Base-by-base conservation (phyloP, 305 asterid species). In the Plantago lanceolata region DNA sequence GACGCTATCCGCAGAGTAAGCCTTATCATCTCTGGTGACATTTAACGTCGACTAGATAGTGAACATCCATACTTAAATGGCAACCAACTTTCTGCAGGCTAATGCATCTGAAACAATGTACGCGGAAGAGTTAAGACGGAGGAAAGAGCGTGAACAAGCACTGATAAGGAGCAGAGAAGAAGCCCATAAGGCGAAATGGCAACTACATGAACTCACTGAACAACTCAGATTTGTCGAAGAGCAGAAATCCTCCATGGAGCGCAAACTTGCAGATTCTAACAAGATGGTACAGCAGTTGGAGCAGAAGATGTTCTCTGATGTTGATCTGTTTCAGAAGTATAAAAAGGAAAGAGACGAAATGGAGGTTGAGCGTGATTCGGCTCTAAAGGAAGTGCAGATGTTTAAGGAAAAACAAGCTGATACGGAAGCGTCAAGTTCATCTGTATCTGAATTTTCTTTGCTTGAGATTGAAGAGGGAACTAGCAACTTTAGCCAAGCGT, bases 391-490 rank as follows among this genome's bases (percentile, higher is more conserved):
- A 68, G 95, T 85, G 15, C 92, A 87, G 79, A 87, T 82, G 70
- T 73, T 85, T 72, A 83, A 85, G 62, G 71, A 66, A 65, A 71
- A 69, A 62, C 89, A 84, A 70, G 64, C 85, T 18, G 84, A 77
- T 60, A 8, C 8, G 9, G 85, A 58, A 68, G 76, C 85, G 33
- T 79, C 95, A 16, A 81, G 76, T 72, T 58, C 87, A 61, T 72
- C 79, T 16, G 60, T 48, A 28, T 70, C 81, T 35, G 94, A 85
- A 63, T 89, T 85, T 69, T 78, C 82, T 16, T 80, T 82, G 64
- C 18, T 66, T n/a, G 98, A 92, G 76, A 92, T 92, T 28, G 81
- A 89, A 65, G 87, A 77, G 67, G 98, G 96, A 49, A 87, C 98
- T 4, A 33, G 40, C 57, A 73, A 65, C 75, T 89, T 92, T 67